Base-by-base conservation (phyloP, 352 stramenopile species). In the Phytophthora sansomeana region DNA sequence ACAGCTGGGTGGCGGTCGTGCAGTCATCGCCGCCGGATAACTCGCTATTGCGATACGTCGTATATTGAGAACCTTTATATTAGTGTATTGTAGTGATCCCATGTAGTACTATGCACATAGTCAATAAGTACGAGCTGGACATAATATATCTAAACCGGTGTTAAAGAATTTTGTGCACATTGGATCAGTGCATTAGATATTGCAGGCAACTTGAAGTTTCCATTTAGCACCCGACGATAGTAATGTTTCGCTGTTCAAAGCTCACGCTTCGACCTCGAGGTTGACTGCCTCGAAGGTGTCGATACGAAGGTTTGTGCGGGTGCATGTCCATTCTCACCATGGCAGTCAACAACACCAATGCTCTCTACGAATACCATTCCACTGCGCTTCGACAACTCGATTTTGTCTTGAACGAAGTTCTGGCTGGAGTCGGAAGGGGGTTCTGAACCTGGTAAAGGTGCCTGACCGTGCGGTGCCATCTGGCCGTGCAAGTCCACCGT, bases 401-500 rank as follows among this genome's bases (percentile, higher is more conserved):
- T 13, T 42, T 42, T 5, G 4, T 36, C 32, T 4, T 16, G 32
- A 16, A 6, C 4, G 32, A 36, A 36, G 32, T 49, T 47, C 58
- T 51, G 48, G n/a, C 30, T 24, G 21, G 21, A 24, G 3, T n/a
- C n/a, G 21, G 21, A 24, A 24, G 21, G 21, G 3, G 21, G 3
- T 24, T 24, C 21, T n/a, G n/a, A n/a, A n/a, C n/a, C n/a, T 24
- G 21, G 49, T 54, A 55, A 55, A 55, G 32, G 50, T 62, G 59
- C 30, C 41, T 21, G 35, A 41, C 35, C 41, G 6, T 6, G 35
- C 16, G 35, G 24, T 32, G 21, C 21, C 50, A 58, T 33, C 50
- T 47, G 33, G 50, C 21, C 13, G 32, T 16, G 28, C 35, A 51
- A 49, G 51, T 61, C 59, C 59, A 62, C 38, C 56, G 26, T 64